These are phyloP conservation scores for Calendula officinalis DNA, from an alignment of 129 eudicot species.

Conservation along the genomic window DNA sequence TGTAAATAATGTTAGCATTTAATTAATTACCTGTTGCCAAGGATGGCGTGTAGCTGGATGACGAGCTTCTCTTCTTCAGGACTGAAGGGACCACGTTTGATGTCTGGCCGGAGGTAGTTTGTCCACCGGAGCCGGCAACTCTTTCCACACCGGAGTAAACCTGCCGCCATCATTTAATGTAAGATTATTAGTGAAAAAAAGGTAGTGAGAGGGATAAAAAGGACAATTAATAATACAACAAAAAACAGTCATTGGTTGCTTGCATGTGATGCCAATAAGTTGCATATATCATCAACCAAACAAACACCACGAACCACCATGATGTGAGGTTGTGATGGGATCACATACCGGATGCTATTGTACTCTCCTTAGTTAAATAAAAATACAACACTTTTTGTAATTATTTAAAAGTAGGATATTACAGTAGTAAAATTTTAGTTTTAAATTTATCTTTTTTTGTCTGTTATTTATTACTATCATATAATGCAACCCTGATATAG, in stretches of 20 bases:
- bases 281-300: background rate
- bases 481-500: no score
- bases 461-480: no score
- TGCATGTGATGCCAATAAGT: conserved; percentile 34
- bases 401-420: no score
- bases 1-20: background rate
- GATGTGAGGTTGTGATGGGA: background rate
- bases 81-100: conserved; percentile 87
- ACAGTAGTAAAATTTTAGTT: no score
- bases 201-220: background rate
- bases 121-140: conserved; percentile 96
- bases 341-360: no score
- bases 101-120: conserved; percentile 90
- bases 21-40: conserved; percentile 73
- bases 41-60: conserved; percentile 88
- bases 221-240: background rate
- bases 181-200: no score
- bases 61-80: conserved; percentile 90
- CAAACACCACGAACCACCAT: background rate
- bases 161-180: conserved; percentile 33
- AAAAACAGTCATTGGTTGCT: conserved; percentile 16
- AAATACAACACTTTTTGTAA: no score
- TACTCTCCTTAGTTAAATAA: no score
- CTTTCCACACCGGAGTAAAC: conserved; percentile 95
- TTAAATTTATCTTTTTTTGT: no score